Base-by-base conservation (phyloP, 208 protist genomes). In the Trichomonas vaginalis region DNA sequence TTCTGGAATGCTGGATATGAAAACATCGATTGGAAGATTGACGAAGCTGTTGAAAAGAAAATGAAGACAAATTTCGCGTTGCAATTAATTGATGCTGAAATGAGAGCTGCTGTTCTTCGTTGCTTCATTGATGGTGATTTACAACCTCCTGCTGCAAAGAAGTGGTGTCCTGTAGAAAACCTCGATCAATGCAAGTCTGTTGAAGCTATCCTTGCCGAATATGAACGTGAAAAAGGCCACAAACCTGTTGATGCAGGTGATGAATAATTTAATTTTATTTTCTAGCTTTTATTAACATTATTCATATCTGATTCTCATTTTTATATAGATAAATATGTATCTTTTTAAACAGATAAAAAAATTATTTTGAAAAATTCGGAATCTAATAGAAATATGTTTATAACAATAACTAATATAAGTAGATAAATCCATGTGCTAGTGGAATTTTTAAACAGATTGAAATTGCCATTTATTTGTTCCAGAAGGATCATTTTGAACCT, bases 1-100 rank as follows among this genome's bases (percentile, higher is more conserved):
- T 92, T 92, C n/a, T 92, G 86, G 86, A 92, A 48, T 1, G 86
- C 86, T 49, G 86, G 45, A 17, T 92, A 92, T 92, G 86, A 92
- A 40, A 39, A 35, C 45, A 27, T 92, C 0, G 86, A 92, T n/a
- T 92, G 86, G 86, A 70, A 8, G 56, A 70, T 70, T 3, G 56
- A 70, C n/a, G 56, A 70, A 27, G 56, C 56, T 27, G 56, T 70
- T 27, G 56, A 70, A 70, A 70, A 70, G 56, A 70, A 70, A 27
- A 70, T 70, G 56, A 70, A 70, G n/a, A 70, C 56, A n/a, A 70
- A 70, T 27, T 70, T 70, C 56, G n/a, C 56, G 4, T n/a, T 32
- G 4, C 56, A 70, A 27, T 70, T 70, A 27, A 70, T 70, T 27
- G 56, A 70, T 70, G 56, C 56, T n/a, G 56, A 70, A 27, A 70